These are phyloP conservation scores for Saccharomycopsis fibuligera DNA, from an alignment of 805 yeast genomes.

Conservation along the genomic window DNA sequence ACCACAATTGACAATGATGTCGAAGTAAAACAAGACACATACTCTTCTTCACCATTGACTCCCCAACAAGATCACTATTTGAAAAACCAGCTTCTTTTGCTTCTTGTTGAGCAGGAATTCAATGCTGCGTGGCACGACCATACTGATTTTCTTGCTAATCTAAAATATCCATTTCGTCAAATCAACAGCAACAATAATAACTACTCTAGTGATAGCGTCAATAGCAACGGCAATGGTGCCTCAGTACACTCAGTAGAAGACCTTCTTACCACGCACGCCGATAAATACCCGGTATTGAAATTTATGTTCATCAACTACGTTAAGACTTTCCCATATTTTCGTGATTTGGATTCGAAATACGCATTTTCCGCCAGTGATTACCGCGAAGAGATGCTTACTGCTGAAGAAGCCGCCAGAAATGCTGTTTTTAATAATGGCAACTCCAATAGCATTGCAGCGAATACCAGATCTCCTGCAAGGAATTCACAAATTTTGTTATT, in stretches of 20 bases:
- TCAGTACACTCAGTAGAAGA: neutral
- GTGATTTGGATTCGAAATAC: constrained; percentile 10
- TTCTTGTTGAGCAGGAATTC: constrained; percentile 59
- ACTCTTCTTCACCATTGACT: constrained; percentile 1
- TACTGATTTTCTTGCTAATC: constrained; percentile 47
- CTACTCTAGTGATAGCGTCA: constrained; percentile 5
- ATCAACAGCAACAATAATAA: constrained; percentile 23
- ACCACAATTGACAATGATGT: too few species aligned
- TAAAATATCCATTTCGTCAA: constrained; percentile 88
- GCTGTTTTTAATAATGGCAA: neutral
- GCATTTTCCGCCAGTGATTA: constrained; percentile 29
- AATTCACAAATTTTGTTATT: neutral
- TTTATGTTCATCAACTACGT: constrained; percentile 60
- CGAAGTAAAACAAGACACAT: too few species aligned
- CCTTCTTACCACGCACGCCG: constrained; percentile 20
- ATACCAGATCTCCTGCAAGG: too few species aligned
- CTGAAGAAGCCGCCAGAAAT: neutral
- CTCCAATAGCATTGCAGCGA: neutral
- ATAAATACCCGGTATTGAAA: constrained; percentile 59
- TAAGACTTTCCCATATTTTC: constrained; percentile 68
- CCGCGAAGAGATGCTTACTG: neutral
- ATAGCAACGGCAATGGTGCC: neutral
- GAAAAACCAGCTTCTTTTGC: constrained; percentile 69
- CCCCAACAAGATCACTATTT: constrained; percentile 81
- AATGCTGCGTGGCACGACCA: constrained; percentile 49